phyloP scores from a whole-genome alignment of 1,139 yeast genomes.

The Protomyces pachydermus region DNA sequence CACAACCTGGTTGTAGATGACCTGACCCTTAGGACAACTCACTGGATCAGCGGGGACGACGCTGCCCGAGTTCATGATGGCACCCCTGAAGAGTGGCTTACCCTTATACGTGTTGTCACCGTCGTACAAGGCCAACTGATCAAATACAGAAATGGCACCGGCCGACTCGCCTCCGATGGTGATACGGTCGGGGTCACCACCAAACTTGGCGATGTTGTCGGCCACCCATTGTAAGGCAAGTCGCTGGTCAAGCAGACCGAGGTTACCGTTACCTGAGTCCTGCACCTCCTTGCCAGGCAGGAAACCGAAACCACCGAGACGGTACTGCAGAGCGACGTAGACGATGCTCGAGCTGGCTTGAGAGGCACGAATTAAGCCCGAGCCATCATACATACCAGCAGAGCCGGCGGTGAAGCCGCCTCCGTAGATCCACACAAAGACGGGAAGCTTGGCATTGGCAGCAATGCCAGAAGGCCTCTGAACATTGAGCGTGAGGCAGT shows the following conservation, averaged over 20 bases:
- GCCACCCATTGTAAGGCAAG: constrained; percentile 41
- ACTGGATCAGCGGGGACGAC: background rate
- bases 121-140: background rate
- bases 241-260: constrained; percentile 40
- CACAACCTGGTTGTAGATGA: background rate
- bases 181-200: constrained; percentile 41
- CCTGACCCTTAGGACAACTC: background rate
- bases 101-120: constrained; percentile 8
- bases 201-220: constrained; percentile 39
- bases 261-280: constrained; percentile 33
- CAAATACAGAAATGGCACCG: constrained; percentile 5
- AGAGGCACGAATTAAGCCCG: background rate
- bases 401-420: constrained; percentile 30
- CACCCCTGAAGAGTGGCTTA: constrained; percentile 3
- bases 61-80: constrained; percentile 8
- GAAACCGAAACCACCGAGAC: constrained; percentile 41
- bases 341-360: constrained; percentile 32
- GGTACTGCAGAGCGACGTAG: constrained; percentile 36
- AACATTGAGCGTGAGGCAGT: constrained; percentile 26
- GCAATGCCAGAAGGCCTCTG: background rate
- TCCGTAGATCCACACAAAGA: constrained; percentile 35
- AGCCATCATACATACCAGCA: constrained; percentile 15
- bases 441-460: constrained; percentile 1
- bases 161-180: constrained; percentile 17
- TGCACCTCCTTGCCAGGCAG: constrained; percentile 1